Evolutionary conservation across 73 alveolate species (phyloP), one percentile per base, ranked within the genome.

Genomic region (Paramecium biaurelia): DNA sequence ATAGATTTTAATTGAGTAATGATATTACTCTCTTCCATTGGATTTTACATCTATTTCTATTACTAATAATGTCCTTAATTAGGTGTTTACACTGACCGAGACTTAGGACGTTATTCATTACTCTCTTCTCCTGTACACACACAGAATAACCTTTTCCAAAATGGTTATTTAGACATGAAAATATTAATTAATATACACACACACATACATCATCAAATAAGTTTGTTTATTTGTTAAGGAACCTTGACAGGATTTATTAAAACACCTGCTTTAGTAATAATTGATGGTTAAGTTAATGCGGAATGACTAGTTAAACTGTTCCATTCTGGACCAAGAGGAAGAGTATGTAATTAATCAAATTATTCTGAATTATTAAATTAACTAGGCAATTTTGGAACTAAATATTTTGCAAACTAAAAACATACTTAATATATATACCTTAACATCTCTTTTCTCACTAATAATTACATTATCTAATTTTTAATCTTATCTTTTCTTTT

Each of bases 321-420:
- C 90, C 90, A 79, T 79, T 79, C 90, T 5, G 90, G 90, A 23
- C 90, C 90, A 5, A 79, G 12, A 21, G 56, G 42, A 12, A 30
- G 23, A 4, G 63, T 26, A 24, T 79, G 74, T 20, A 45, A 10
- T 42, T 79, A 14, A 79, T 79, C 90, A 79, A 41, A 79, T 47
- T 79, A 24, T 42, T 42, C 49, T 1, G 90, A 28, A 79, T 41
- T 43, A 0, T 4, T 14, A 45, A 43, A 79, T 79, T 79, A 76
- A 42, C 56, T 58, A 3, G 90, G 90, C 15, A 79, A 79, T 79
- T 47, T 79, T 1, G 45, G 49, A 23, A 79, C 72, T 45, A 79
- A 79, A 42, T 42, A 79, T 45, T 79, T 79, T 20, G 45, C 45
- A 47, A 45, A 79, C 72, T 79, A 79, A 43, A n/a, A 4, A 49